phyloP scores from a whole-genome alignment of 2,329 filamentous ascomycete genomes.

The Alternaria alternata region DNA sequence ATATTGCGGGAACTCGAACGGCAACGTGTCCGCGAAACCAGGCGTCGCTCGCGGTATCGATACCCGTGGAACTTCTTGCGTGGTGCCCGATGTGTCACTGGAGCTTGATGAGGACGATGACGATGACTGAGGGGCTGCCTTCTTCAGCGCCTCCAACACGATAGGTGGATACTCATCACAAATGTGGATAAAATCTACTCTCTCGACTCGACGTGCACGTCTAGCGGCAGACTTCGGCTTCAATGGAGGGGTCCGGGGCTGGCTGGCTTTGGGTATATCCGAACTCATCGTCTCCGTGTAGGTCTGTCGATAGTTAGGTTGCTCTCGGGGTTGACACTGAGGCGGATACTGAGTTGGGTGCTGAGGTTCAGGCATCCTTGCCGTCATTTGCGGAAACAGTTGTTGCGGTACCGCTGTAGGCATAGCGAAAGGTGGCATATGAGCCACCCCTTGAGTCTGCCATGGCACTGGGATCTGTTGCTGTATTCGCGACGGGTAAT shows the following conservation, averaged over 20 bases:
- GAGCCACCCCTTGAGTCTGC: constrained; percentile 2
- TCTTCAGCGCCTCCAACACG: constrained; percentile 21
- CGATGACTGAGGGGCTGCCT: constrained; percentile 3
- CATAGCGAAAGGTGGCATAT: neutral
- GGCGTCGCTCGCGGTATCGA: constrained; percentile 26
- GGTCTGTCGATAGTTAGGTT: constrained; percentile 1
- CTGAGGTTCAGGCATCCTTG: constrained; percentile 7
- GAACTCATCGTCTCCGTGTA: constrained; percentile 1
- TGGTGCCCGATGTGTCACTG: constrained; percentile 16
- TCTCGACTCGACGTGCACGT: neutral
- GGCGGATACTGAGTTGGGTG: constrained; percentile 2
- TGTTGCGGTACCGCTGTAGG: neutral
- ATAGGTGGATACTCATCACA: constrained; percentile 32
- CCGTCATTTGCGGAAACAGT: neutral
- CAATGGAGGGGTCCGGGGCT: neutral
- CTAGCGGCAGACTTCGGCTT: neutral
- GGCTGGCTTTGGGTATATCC: constrained; percentile 2
- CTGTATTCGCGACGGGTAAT: neutral
- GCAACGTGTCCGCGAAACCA: constrained; percentile 7
- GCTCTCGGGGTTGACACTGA: constrained; percentile 6
- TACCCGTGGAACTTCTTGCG: constrained; percentile 31
- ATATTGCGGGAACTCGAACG: constrained; percentile 21
- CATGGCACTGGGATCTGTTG: constrained; percentile 1
- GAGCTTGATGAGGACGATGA: constrained; percentile 21
- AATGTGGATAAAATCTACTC: constrained; percentile 33